These are phyloP conservation scores for Amaranthus hypochondriacus DNA, from an alignment of 148 eudicot genomes.

Conservation along the genomic window DNA sequence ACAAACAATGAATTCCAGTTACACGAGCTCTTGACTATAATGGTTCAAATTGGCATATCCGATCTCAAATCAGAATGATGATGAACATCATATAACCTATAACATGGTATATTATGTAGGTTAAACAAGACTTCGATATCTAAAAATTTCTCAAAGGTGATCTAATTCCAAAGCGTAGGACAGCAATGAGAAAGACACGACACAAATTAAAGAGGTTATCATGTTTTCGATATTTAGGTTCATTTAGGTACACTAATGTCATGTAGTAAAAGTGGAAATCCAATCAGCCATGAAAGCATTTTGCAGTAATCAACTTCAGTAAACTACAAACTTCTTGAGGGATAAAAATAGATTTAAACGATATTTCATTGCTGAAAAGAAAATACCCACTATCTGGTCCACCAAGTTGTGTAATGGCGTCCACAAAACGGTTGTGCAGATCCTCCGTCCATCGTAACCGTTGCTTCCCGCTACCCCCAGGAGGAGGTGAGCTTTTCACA, in stretches of 20 bases:
- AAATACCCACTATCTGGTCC: constrained; percentile 81
- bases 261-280: not conserved
- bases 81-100: no score
- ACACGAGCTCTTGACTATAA: not conserved
- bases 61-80: no score
- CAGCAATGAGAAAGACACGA: not conserved
- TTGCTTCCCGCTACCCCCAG: constrained; percentile 51
- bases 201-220: not conserved
- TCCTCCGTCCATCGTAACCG: constrained; percentile 69
- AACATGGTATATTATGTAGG: no score
- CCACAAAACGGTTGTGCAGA: constrained; percentile 64
- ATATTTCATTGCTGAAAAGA: constrained; percentile 25
- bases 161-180: not conserved
- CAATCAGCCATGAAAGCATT: not conserved
- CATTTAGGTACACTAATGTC: not conserved
- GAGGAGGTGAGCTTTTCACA: constrained; percentile 32
- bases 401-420: constrained; percentile 70
- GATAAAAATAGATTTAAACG: not conserved
- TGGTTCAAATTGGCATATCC: no score
- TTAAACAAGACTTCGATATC: no score
- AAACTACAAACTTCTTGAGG: not conserved
- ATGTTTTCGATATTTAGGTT: not conserved
- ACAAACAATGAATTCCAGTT: not conserved
- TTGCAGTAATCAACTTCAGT: not conserved
- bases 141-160: not conserved